Percentiles rank a stretch among this genome's conserved stretches.
Conservation (phyloP, 1,139 yeast genomes). For the Maudiozyma humilis region DNA sequence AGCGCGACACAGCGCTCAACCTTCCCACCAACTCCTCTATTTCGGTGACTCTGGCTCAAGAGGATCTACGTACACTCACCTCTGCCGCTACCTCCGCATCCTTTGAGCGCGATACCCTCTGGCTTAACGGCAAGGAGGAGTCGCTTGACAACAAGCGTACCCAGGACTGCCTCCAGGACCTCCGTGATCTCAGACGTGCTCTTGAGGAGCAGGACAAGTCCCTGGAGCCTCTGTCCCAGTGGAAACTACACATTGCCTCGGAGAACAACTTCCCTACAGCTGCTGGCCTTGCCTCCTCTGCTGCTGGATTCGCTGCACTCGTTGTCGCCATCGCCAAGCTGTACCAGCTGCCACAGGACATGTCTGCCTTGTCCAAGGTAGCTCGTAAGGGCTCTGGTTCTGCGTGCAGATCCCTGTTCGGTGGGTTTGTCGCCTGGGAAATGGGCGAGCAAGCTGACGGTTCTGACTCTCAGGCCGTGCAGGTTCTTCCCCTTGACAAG, state of each 20-base stretch:
- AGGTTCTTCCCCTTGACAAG: constrained; percentile 72
- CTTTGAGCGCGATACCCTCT: constrained; percentile 59
- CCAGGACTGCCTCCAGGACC: constrained; percentile 68
- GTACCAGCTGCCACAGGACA: constrained; percentile 69
- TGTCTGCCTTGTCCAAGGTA: constrained; percentile 78
- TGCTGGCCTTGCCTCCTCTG: constrained; percentile 95
- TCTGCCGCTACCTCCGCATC: constrained; percentile 64
- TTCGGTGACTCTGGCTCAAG: constrained; percentile 85
- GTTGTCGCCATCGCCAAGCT: constrained; percentile 79
- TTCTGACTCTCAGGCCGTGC: constrained; percentile 84
- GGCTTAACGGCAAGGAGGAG: constrained; percentile 76
- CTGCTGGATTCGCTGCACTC: constrained; percentile 96
- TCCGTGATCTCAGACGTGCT: constrained; percentile 55
- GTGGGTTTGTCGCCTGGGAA: constrained; percentile 99
- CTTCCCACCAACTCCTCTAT: constrained; percentile 93
- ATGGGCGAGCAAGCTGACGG: constrained; percentile 77
- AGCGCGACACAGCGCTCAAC: constrained; percentile 77
- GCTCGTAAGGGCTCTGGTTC: constrained; percentile 98
- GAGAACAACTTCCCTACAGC: constrained; percentile 98
- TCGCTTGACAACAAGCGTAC: constrained; percentile 62
- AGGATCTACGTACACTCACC: constrained; percentile 83
- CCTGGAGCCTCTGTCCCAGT: constrained; percentile 54
- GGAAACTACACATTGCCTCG: constrained; percentile 72
- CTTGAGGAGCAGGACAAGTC: constrained; percentile 43
- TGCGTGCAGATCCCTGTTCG: constrained; percentile 92